A percentile compares a stretch with the other conserved stretches of the same genome.
Conservation (phyloP, 352 stramenopile species). For the Pythium utonaiense region DNA sequence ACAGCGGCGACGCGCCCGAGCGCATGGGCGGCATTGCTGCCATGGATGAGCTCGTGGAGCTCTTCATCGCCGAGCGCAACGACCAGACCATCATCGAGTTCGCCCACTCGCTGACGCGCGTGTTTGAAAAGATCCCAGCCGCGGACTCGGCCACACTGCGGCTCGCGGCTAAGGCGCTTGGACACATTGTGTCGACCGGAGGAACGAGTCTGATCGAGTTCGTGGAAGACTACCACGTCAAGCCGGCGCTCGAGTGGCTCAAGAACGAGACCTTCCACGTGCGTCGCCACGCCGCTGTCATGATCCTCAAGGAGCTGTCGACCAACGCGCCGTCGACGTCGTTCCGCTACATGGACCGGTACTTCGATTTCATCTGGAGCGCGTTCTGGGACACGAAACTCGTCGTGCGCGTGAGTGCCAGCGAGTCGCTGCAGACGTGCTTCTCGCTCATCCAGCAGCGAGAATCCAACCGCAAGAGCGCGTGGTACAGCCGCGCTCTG, state of each 20-base stretch:
- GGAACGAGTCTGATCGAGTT: constrained; percentile 87
- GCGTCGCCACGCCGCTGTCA: constrained; percentile 75
- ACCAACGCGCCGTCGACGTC: constrained; percentile 84
- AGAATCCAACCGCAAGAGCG: constrained; percentile 83
- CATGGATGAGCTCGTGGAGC: constrained; percentile 87
- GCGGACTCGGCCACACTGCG: constrained; percentile 71
- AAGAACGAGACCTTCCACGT: constrained; percentile 90
- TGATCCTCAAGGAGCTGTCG: constrained; percentile 85
- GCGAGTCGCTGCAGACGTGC: constrained; percentile 79
- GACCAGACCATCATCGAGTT: constrained; percentile 90
- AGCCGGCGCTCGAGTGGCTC: constrained; percentile 83
- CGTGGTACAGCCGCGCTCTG: constrained; percentile 74
- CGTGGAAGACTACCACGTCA: constrained; percentile 87
- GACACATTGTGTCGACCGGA: constrained; percentile 85
- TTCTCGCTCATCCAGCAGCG: constrained; percentile 86
- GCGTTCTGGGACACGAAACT: constrained; percentile 84
- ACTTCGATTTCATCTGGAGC: constrained; percentile 90
- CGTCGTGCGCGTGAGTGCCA: constrained; percentile 73
- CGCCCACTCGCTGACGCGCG: constrained; percentile 80
- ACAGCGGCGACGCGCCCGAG: constrained; percentile 69
- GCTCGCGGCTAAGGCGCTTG: constrained; percentile 70
- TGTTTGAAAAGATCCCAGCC: constrained; percentile 85
- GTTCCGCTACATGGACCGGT: constrained; percentile 87
- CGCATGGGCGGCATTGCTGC: constrained; percentile 83
- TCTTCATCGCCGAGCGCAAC: constrained; percentile 87